Evolutionary conservation across 257 asterid species (phyloP).

Genomic region (Rauvolfia tetraphylla): DNA sequence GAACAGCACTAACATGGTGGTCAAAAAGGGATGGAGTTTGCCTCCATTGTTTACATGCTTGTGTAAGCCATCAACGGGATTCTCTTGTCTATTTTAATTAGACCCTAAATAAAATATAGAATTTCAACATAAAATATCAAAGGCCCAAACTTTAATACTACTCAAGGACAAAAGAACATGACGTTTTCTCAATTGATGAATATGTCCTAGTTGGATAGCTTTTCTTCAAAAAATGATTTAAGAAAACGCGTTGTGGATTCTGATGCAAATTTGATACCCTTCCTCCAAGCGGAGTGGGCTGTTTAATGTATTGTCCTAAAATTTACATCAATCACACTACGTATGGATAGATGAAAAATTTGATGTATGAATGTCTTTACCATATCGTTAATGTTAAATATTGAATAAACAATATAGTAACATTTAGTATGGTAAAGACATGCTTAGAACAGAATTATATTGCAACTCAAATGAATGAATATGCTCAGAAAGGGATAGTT

Average conservation of each 20-base stretch:
- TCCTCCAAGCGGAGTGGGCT: not conserved
- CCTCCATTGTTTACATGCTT: constrained; percentile 14
- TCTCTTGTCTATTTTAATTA: constrained; percentile 30
- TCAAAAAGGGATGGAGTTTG: constrained; percentile 30
- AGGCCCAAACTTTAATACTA: constrained; percentile 22
- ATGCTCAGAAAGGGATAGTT: constrained; percentile 5
- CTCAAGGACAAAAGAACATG: constrained; percentile 23
- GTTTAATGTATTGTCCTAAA: not conserved
- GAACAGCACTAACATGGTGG: constrained; percentile 48
- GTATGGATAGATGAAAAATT: no score
- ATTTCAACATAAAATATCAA: constrained; percentile 12
- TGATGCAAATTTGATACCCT: constrained; percentile 32
- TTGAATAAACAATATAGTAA: no score
- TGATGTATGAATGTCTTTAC: no score
- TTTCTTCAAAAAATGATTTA: constrained; percentile 7
- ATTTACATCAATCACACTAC: not conserved
- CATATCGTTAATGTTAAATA: no score
- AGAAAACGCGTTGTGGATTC: constrained; percentile 32
- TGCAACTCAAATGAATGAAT: no score
- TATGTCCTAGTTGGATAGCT: constrained; percentile 15
- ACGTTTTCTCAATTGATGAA: constrained; percentile 23
- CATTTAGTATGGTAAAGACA: no score
- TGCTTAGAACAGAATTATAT: no score
- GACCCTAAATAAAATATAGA: constrained; percentile 4
- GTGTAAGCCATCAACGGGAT: constrained; percentile 43